Base-by-base conservation (phyloP, 2,329 filamentous ascomycete species). In the Camptophora hylomeconis region DNA sequence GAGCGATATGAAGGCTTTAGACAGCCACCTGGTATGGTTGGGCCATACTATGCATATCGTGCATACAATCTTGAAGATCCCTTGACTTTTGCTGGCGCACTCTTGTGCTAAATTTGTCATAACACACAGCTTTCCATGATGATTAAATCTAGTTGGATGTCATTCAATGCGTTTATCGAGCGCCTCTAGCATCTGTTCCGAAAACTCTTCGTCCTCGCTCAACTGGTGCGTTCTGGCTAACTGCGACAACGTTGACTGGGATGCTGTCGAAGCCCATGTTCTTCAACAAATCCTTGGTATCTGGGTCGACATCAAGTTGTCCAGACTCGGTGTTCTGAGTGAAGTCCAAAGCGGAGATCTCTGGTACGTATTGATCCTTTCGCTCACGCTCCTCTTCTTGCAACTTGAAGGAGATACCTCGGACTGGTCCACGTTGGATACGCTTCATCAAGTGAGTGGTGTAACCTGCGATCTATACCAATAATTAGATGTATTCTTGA, bases 381-480 rank as follows among this genome's bases (percentile, higher is more conserved):
- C 89, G 80, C 72, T 98, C 89, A 75, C 89, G 83, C 79, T 98
- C 89, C 73, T 98, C 89, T 72, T 98, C 89, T 71, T 98, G 89
- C 40, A 98, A 82, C 77, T 98, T 98, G 86, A 98, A 98, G 65
- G 92, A 98, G 69, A 98, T 98, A 72, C 89, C 89, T 54, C 89
- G 92, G 65, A 98, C 89, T 47, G 89, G 89, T 47, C 89, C 89
- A 63, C 89, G 84, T 74, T 95, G 89, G 54, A 98, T 98, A 67
- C 89, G 89, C 79, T 95, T 95, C 92, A 98, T 98, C 66, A 92
- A 63, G 61, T 92, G 84, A 48, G 89, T 95, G 54, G 87, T 93
- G 77, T 93, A 95, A 54, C 89, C 89, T 57, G 89, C 86, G 69
- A 93, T 92, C 82, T 87, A 46, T 30, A 14, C 12, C 3, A 37